Evolutionary conservation across 768 basidiomycete species (phyloP).

Genomic region (Trametes cingulata): DNA sequence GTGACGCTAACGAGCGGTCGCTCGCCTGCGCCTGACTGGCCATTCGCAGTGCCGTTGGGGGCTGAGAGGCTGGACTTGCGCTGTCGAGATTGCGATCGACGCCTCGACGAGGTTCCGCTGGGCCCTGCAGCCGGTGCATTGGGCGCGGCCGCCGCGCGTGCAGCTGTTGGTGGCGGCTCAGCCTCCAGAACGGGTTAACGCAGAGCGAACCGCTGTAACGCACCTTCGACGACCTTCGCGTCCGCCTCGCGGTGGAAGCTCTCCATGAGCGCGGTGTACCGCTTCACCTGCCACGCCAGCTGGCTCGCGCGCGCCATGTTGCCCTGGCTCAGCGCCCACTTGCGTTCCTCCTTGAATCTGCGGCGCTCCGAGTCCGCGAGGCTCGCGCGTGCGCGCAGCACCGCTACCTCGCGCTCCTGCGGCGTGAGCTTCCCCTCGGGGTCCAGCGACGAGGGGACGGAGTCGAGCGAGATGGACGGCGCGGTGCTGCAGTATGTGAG

Average conservation of each 20-base stretch:
- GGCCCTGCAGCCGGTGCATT: constrained; percentile 6
- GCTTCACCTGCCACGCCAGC: constrained; percentile 83
- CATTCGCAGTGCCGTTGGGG: background rate
- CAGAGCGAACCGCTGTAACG: constrained; percentile 15
- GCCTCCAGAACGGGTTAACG: background rate
- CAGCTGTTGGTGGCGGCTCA: constrained; percentile 10
- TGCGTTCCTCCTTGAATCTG: constrained; percentile 81
- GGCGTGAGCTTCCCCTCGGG: constrained; percentile 60
- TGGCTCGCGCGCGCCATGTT: constrained; percentile 73
- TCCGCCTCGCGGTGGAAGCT: constrained; percentile 82
- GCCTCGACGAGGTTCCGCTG: constrained; percentile 9
- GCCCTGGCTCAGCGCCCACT: constrained; percentile 83
- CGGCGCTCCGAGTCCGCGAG: constrained; percentile 82
- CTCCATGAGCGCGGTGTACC: constrained; percentile 77
- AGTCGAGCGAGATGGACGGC: constrained; percentile 63
- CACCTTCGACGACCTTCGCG: constrained; percentile 64
- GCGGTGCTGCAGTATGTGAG: constrained; percentile 34
- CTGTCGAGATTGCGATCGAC: constrained; percentile 22
- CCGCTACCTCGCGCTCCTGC: constrained; percentile 72
- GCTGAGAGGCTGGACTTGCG: constrained; percentile 14
- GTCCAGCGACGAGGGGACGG: constrained; percentile 64
- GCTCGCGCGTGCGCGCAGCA: constrained; percentile 73
- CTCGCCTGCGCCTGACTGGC: background rate
- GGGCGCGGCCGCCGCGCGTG: constrained; percentile 22
- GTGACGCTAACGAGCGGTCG: constrained; percentile 30